These are phyloP conservation scores for Paramecium bursaria DNA, from an alignment of 73 alveolate genomes.

Conservation along the genomic window DNA sequence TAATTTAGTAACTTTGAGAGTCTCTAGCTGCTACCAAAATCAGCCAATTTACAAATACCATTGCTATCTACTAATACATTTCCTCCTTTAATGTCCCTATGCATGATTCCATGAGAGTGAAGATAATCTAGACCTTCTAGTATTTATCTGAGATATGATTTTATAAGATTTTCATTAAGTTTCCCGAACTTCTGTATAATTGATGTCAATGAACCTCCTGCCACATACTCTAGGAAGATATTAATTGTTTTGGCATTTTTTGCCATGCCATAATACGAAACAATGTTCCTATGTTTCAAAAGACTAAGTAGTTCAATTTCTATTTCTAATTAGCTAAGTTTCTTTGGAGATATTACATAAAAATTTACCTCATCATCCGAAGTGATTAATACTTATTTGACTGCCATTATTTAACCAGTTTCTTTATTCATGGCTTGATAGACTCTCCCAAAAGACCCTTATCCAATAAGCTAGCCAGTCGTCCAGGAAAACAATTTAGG, in stretches of 20 bases:
- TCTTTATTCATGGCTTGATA: constrained; percentile 84
- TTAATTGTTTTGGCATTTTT: constrained; percentile 60
- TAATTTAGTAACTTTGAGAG: neutral
- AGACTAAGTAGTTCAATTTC: constrained; percentile 74
- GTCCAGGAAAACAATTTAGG: constrained; percentile 54
- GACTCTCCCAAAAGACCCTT: constrained; percentile 96
- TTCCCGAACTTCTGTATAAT: constrained; percentile 70
- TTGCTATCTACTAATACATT: constrained; percentile 76
- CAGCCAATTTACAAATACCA: constrained; percentile 71
- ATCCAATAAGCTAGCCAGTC: constrained; percentile 85
- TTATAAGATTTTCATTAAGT: constrained; percentile 77
- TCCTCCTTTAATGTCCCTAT: constrained; percentile 91
- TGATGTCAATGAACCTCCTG: constrained; percentile 76
- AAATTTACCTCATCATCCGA: constrained; percentile 12
- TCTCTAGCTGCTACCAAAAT: constrained; percentile 51
- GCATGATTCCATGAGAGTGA: constrained; percentile 82
- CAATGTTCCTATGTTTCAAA: constrained; percentile 78
- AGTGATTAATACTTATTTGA: constrained; percentile 76
- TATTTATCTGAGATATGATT: constrained; percentile 75
- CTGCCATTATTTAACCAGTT: constrained; percentile 88
- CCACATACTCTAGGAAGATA: constrained; percentile 77
- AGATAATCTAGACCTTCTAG: constrained; percentile 87
- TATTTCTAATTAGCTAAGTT: constrained; percentile 3
- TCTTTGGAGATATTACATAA: neutral
- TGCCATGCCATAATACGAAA: constrained; percentile 74